Conservation (phyloP, 176 grass and related monocot genomes). For the Hyparrhenia diplandra region DNA sequence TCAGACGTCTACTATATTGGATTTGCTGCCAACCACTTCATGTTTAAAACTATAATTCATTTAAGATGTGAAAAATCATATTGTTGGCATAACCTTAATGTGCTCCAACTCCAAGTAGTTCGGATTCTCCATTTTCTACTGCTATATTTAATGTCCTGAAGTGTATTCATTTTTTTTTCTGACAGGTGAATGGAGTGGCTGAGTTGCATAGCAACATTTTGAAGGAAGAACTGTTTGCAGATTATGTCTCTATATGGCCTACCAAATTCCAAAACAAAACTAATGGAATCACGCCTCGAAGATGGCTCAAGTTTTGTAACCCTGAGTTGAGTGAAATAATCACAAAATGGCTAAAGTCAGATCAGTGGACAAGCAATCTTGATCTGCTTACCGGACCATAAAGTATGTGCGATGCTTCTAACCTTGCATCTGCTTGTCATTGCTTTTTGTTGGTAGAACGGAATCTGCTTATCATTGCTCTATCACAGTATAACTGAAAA, state of each 20-base stretch:
- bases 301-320: slow-evolving; percentile 75
- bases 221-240: slow-evolving; percentile 67
- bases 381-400: slow-evolving; percentile 63
- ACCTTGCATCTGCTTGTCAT: slow-evolving; percentile 10
- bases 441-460: too few species aligned
- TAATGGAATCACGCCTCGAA: slow-evolving; percentile 73
- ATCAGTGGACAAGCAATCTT: slow-evolving; percentile 67
- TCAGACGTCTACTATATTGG: background rate
- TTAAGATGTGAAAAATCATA: slow-evolving; percentile 4
- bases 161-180: slow-evolving; percentile 30
- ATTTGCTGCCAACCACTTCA: background rate
- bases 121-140: background rate
- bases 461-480: too few species aligned
- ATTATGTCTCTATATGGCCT: slow-evolving; percentile 68
- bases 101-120: background rate
- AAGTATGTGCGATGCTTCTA: slow-evolving; percentile 52
- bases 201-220: slow-evolving; percentile 81
- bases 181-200: slow-evolving; percentile 82
- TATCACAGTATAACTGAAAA: slow-evolving; percentile 19
- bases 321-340: slow-evolving; percentile 72
- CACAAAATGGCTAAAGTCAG: slow-evolving; percentile 68
- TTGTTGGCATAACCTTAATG: background rate
- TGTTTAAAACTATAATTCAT: background rate
- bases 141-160: slow-evolving; percentile 25
- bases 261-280: slow-evolving; percentile 84